A percentile compares a stretch with the other conserved stretches of the same genome.
Conservation (phyloP, 495 filamentous ascomycete species). For the Podospora tetraspora region DNA sequence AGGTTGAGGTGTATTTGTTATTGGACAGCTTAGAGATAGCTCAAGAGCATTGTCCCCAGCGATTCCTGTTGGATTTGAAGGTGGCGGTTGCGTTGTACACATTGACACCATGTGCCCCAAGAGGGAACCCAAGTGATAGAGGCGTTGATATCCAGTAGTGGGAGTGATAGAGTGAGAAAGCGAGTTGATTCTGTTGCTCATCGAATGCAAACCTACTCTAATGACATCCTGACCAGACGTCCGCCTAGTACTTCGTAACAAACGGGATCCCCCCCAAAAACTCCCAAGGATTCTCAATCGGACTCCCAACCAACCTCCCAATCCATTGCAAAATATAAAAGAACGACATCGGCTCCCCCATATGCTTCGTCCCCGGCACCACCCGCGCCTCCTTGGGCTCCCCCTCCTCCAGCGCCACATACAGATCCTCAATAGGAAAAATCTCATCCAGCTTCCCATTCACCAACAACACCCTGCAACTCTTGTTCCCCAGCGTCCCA, state of each 20-base stretch:
- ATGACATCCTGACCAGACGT: not conserved
- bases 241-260: not conserved
- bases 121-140: too few relatives aligned
- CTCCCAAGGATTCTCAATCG: not conserved
- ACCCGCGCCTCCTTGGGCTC: conserved; percentile 58
- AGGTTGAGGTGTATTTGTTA: too few relatives aligned
- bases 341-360: conserved; percentile 27
- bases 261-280: not conserved
- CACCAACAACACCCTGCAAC: conserved; percentile 59
- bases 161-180: too few relatives aligned
- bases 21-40: too few relatives aligned
- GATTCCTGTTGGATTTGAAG: too few relatives aligned
- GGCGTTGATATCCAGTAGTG: too few relatives aligned
- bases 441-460: conserved; percentile 64
- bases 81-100: too few relatives aligned
- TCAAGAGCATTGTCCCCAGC: too few relatives aligned
- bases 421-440: conserved; percentile 66
- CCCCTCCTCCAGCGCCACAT: conserved; percentile 54
- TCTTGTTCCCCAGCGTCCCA: conserved; percentile 53
- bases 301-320: conserved; percentile 12
- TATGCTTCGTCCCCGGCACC: conserved; percentile 21
- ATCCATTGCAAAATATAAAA: conserved; percentile 23
- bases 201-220: not conserved
- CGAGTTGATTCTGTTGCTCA: too few relatives aligned
- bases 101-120: too few relatives aligned